A percentile compares a stretch with the other conserved stretches of the same genome.
Conservation (phyloP, 2,329 filamentous ascomycete genomes). For the Fusarium begoniae region DNA sequence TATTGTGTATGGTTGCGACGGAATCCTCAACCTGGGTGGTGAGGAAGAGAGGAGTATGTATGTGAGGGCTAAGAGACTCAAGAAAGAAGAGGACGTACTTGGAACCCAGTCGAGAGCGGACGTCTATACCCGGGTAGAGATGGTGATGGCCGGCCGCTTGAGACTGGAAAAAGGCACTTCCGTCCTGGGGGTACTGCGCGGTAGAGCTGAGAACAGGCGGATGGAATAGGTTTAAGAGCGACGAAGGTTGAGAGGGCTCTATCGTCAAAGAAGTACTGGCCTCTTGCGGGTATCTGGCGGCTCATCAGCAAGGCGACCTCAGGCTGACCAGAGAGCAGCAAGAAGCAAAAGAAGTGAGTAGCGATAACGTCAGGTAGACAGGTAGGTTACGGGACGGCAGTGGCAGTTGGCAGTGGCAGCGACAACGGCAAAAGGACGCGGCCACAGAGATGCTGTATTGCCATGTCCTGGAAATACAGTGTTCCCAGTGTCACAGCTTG, state of each 20-base stretch:
- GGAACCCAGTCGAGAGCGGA: slow-evolving; percentile 63
- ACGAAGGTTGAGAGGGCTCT: slow-evolving; percentile 62
- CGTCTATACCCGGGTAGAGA: slow-evolving; percentile 60
- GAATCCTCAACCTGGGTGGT: neutral
- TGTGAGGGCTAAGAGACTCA: neutral
- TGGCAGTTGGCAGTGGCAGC: slow-evolving; percentile 37
- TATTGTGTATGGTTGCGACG: slow-evolving; percentile 1
- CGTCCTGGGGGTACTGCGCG: slow-evolving; percentile 61
- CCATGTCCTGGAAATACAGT: slow-evolving; percentile 44
- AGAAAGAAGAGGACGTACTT: slow-evolving; percentile 56
- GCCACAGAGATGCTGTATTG: slow-evolving; percentile 44
- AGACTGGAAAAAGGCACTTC: slow-evolving; percentile 59
- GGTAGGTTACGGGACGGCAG: slow-evolving; percentile 29
- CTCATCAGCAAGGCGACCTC: slow-evolving; percentile 41
- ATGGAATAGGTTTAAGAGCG: slow-evolving; percentile 62
- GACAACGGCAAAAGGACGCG: slow-evolving; percentile 38
- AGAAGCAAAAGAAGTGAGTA: slow-evolving; percentile 15
- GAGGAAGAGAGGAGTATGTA: slow-evolving; percentile 3
- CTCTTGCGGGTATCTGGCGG: slow-evolving; percentile 64
- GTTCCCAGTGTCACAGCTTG: slow-evolving; percentile 43
- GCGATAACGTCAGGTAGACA: slow-evolving; percentile 18
- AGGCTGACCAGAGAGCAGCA: slow-evolving; percentile 27
- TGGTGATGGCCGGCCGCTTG: slow-evolving; percentile 52
- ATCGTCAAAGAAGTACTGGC: slow-evolving; percentile 62
- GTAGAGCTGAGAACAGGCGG: slow-evolving; percentile 57